These are phyloP conservation scores for Zygnema cylindricum DNA, from an alignment of 139 green algal species.

Conservation along the genomic window DNA sequence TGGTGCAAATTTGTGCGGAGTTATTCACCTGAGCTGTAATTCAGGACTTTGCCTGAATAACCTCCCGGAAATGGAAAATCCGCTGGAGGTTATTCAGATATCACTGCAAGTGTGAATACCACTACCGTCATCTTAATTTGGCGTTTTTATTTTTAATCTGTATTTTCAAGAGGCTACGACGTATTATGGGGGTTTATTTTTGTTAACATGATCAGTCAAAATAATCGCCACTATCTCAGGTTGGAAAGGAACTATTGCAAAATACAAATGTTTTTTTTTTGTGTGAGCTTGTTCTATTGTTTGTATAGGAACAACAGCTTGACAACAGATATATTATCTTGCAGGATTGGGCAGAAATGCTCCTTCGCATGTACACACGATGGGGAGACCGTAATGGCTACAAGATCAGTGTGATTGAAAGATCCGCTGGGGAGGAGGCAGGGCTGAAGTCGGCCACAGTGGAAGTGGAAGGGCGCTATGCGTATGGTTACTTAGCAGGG, in stretches of 20 bases:
- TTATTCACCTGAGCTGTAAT: no score
- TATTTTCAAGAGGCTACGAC: no score
- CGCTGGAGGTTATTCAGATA: no score
- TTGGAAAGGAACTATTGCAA: background rate
- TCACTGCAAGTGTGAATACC: no score
- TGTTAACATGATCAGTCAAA: no score
- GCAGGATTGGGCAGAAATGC: constrained; percentile 92
- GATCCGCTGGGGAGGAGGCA: constrained; percentile 78
- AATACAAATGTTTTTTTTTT: constrained; percentile 86
- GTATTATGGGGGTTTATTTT: no score
- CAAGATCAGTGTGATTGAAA: constrained; percentile 53
- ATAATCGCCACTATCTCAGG: background rate
- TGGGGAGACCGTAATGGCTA: constrained; percentile 78
- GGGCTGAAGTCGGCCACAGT: constrained; percentile 90
- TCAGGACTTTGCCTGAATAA: no score
- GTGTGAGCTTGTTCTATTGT: constrained; percentile 71
- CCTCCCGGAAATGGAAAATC: no score
- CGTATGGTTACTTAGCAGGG: constrained; percentile 75
- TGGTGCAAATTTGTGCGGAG: no score
- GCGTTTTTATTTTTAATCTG: no score
- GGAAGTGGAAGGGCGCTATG: constrained; percentile 78
- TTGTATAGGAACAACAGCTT: constrained; percentile 16
- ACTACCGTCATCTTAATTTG: no score
- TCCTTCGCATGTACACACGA: constrained; percentile 90
- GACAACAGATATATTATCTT: no score